phyloP scores from a whole-genome alignment of 257 asterid species.

The Solanum peruvianum region DNA sequence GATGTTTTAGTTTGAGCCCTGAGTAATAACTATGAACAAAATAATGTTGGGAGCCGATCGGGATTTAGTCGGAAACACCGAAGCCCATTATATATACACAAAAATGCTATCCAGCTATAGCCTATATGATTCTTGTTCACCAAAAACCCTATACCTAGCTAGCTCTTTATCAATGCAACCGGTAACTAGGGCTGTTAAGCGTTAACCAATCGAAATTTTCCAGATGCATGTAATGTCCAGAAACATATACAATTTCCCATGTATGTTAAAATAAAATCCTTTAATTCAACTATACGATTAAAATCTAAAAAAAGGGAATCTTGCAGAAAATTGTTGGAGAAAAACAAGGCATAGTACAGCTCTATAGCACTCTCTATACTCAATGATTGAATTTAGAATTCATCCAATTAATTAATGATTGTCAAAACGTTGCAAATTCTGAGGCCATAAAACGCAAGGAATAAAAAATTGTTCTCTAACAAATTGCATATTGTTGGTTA shows the following conservation, averaged over 20 bases:
- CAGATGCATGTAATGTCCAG: not conserved
- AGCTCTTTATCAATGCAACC: not conserved
- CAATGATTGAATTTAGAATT: not conserved
- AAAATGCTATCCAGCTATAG: not conserved
- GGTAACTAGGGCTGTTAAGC: not conserved
- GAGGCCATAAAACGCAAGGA: conserved; percentile 3
- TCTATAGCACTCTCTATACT: not conserved
- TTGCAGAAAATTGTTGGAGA: not conserved
- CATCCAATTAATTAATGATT: not conserved
- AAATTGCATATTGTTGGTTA: conserved; percentile 25
- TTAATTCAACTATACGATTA: not conserved
- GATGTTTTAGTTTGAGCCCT: not conserved
- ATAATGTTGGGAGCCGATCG: rapidly evolving
- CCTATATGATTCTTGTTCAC: not conserved
- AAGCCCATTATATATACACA: no score
- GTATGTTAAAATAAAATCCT: not conserved
- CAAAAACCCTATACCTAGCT: not conserved
- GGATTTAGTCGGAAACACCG: no score
- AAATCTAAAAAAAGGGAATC: conserved; percentile 1
- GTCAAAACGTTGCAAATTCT: conserved; percentile 7
- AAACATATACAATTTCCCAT: not conserved
- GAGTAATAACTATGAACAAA: no score
- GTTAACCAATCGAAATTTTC: not conserved
- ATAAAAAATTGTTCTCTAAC: not conserved
- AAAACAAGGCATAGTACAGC: not conserved